Base-by-base conservation (phyloP, 495 filamentous ascomycete species). In the Hypoxylon perforatum region DNA sequence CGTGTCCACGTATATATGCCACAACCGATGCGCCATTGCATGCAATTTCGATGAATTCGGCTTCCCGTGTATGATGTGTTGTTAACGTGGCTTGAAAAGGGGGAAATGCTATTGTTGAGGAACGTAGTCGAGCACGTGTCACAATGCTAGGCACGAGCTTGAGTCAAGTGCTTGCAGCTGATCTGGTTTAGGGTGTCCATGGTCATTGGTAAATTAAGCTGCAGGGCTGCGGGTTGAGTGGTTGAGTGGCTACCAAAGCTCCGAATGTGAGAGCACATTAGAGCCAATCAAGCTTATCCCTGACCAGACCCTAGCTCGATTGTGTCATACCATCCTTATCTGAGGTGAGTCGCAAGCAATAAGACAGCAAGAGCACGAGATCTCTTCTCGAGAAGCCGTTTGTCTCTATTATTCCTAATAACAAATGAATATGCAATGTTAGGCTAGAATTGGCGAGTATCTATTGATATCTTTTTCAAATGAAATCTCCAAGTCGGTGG, bases 321-420 rank as follows among this genome's bases (percentile, higher is more conserved):
- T 69, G 65, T 69, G 65, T 69, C 65, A 69, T 69, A 59, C 55
- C 55, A 60, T 69, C 49, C 49, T 61, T 69, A 69, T 69, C 65
- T 69, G 65, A 69, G 65, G 58, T 39, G 44, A 63, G 55, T 63
- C 35, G 41, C 21, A 19, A 49, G 8, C 22, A 28, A n/a, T n/a
- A n/a, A n/a, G n/a, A n/a, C n/a, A n/a, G n/a, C n/a, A n/a, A n/a
- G n/a, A 36, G 49, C 11, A 49, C 47, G 51, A 47, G 41, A 60
- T 3, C 39, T 4, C 46, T 23, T 48, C 45, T 28, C 25, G 3
- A 48, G 45, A 9, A 48, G 21, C 38, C 10, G n/a, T n/a, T n/a
- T n/a, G n/a, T n/a, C n/a, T n/a, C n/a, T n/a, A n/a, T n/a, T n/a
- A n/a, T n/a, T n/a, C n/a, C n/a, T n/a, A n/a, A n/a, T n/a, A n/a